Evolutionary conservation across 2,329 filamentous ascomycete genomes (phyloP), one percentile per base, ranked within the genome.

Genomic region (Fusarium subtropicale): DNA sequence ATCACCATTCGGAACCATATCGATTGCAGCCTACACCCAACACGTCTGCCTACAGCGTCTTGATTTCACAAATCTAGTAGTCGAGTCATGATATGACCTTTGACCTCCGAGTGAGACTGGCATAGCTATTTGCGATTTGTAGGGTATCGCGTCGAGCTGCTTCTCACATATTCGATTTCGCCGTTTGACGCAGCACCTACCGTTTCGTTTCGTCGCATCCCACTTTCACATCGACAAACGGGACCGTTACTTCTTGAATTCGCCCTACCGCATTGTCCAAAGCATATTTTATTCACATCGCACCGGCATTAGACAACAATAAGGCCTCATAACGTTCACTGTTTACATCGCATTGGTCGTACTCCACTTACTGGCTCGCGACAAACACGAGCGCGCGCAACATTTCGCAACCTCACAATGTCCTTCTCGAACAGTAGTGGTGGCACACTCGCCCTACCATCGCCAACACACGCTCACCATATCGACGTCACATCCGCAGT

Each of bases 371-470:
- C 54, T 64, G 68, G 67, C 71, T 72, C 72, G 69, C 72, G 67
- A 67, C 70, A 72, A 39, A 61, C 46, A 56, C 62, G 56, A 69
- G 53, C 59, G 56, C 59, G 56, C 64, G 57, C 59, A 71, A 61
- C 76, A 77, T 78, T 75, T 72, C 76, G 75, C 59, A 57, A 54
- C 66, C 51, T 68, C 75, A 82, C 71, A 76, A 88, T 89, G 87
- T 85, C 87, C 71, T 89, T 87, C 79, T 85, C 85, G 52, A 87
- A 85, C 76, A 81, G 82, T 73, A 83, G 85, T 60, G 91, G 92
- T 77, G 92, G 92, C 76, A 95, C 92, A 62, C 85, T 97, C 74
- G 93, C 96, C 76, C 85, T 97, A 74, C 90, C 93, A 69, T 97
- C 94, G 66, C 94, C 95, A 61, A 95, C 92, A 48, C 90, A 92